Evolutionary conservation across 2,329 filamentous ascomycete species (phyloP).

Genomic region (Ophiostoma himal-ulmi): DNA sequence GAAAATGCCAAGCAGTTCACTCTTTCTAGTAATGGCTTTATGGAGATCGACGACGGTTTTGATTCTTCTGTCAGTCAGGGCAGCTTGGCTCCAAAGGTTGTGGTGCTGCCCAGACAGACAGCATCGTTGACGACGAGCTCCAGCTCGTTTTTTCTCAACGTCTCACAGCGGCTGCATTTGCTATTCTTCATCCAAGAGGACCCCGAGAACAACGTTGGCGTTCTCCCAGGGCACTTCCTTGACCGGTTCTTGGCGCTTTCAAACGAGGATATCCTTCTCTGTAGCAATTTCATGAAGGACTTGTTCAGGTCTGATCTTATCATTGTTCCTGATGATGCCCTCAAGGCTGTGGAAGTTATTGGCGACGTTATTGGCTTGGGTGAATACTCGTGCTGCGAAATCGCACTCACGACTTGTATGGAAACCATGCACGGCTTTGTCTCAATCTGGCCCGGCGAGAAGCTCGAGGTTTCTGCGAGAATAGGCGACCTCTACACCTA

Average conservation of each 20-base stretch:
- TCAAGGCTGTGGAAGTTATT: constrained; percentile 45
- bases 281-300: constrained; percentile 45
- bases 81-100: constrained; percentile 34
- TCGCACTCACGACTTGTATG: constrained; percentile 61
- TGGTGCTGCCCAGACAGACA: constrained; percentile 44
- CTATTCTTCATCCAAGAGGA: constrained; percentile 42
- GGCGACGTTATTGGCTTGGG: constrained; percentile 50
- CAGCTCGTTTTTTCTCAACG: constrained; percentile 45
- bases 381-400: constrained; percentile 67
- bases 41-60: constrained; percentile 63
- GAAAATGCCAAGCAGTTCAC: constrained; percentile 33
- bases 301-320: constrained; percentile 50
- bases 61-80: constrained; percentile 53
- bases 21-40: constrained; percentile 44
- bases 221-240: constrained; percentile 47
- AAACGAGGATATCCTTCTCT: constrained; percentile 50
- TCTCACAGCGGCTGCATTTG: constrained; percentile 42
- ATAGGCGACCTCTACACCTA: constrained; percentile 74
- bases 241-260: constrained; percentile 45
- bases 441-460: constrained; percentile 55
- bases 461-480: constrained; percentile 55
- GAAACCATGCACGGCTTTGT: constrained; percentile 61
- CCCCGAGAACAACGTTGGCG: constrained; percentile 39
- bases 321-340: constrained; percentile 43
- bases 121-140: constrained; percentile 39